Base-by-base conservation (phyloP, 495 filamentous ascomycete genomes). In the Jackrogersella minutella region DNA sequence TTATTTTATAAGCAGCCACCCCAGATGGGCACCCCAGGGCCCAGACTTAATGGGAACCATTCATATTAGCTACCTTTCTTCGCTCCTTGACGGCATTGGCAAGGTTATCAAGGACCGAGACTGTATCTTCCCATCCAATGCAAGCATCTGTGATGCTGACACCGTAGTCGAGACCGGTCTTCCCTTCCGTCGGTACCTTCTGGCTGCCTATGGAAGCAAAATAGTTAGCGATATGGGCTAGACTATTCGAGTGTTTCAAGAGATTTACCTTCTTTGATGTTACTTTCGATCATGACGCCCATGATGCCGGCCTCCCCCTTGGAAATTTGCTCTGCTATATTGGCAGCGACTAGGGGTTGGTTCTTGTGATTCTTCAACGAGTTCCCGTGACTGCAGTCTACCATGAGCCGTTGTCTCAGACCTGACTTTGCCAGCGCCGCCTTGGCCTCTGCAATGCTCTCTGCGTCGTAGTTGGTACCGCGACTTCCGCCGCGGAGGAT, bases 211-310 rank as follows among this genome's bases (percentile, higher is more conserved):
- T 6, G 69, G 57, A 50, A 47, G 53, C 22, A 52, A n/a, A 28
- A 49, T 46, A 36, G 24, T 59, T 19, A 61, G 37, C 41, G 34
- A 49, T 8, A 11, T 33, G 10, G 10, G 4, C 6, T 5, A 10
- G 24, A 8, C 7, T 26, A 33, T 39, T 6, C 8, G n/a, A 53
- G 6, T 26, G 5, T 19, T 67, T 61, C 56, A 57, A 22, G 49
- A 19, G 57, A 17, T 80, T 59, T 76, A 89, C 93, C 95, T 79
- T 97, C 95, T 74, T 93, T 88, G 77, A 99, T 96, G 74, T 98
- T 88, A 73, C 91, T 96, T 81, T 99, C 96, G 71, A 99, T 97
- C 95, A 99, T 99, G 31, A 97, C 93, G 70, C 95, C 95, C 87
- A 98, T 94, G 71, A 99, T 97, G 21, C 81, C 90, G 0, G 84